Evolutionary conservation across 208 protist species (phyloP), one percentile per base, ranked within the genome.

Genomic region (Wallacemonas collosoma): DNA sequence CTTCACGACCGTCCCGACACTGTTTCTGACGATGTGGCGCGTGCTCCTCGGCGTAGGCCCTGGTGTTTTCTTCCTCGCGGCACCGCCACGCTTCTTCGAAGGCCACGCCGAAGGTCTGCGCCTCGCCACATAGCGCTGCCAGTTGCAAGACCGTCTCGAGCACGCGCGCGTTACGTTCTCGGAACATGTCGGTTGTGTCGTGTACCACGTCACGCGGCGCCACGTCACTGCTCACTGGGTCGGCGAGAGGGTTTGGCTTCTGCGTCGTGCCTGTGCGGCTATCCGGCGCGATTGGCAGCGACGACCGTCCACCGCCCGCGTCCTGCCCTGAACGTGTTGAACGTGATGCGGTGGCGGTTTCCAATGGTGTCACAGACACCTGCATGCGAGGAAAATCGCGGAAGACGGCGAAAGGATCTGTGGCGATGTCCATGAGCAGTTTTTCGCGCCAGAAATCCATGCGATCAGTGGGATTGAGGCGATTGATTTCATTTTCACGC

Each of bases 341-440:
- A 51, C 48, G 47, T 9, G 56, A 15, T 38, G 7, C 14, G 1
- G 26, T 36, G 26, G 41, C 63, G 51, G 50, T 68, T 62, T 41
- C 53, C 38, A 41, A 58, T 48, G 45, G 41, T 58, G 38, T 73
- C 14, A 62, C 56, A 38, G 1, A 53, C 2, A 93, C 80, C 9
- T 68, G 64, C 76, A 88, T 91, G 44, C 90, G 80, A 3, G 90
- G 90, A 26, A 95, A 92, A 77, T 95, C 90, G n/a, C 90, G 85
- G 2, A 87, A 77, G 56, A 95, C 90, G 54, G 77, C 78, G 7
- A 79, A 55, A 3, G 87, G 83, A 71, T 92, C 84, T 6, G 62
- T 60, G 15, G 77, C 80, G 64, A 93, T 75, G 41, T 84, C 82
- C 0, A 81, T 65, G 45, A 83, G 70, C 73, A 87, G 76, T 47